phyloP scores from a whole-genome alignment of 1,139 yeast genomes.

The Candida tropicalis region DNA sequence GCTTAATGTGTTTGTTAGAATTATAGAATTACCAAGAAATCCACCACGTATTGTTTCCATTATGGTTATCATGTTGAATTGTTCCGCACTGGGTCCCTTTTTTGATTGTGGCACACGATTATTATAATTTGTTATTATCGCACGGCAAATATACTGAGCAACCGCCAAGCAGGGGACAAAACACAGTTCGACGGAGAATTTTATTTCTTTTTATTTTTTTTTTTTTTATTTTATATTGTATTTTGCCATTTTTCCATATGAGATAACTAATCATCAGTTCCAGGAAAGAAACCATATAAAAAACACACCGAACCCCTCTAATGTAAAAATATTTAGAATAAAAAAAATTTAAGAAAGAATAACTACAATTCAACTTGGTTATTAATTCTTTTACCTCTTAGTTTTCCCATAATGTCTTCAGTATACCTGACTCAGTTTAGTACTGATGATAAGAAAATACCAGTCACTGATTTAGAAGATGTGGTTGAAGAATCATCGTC shows the following conservation, averaged over 20 bases:
- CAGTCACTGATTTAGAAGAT: constrained; percentile 2
- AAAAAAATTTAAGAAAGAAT: not conserved
- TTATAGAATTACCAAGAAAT: too few species aligned
- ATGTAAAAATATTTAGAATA: not conserved
- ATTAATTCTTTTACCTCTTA: too few species aligned
- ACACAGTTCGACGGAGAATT: too few species aligned
- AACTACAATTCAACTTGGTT: too few species aligned
- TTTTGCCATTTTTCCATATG: too few species aligned
- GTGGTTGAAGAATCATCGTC: constrained; percentile 4
- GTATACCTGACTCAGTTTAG: not conserved
- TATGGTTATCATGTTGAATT: too few species aligned
- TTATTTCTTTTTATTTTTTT: not conserved
- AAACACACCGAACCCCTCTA: not conserved
- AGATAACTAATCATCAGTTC: too few species aligned
- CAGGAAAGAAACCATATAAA: not conserved
- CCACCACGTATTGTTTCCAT: too few species aligned
- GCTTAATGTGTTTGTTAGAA: too few species aligned
- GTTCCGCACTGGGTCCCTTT: too few species aligned
- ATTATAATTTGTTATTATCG: not conserved
- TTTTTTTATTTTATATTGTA: not conserved
- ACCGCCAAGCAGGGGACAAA: not conserved
- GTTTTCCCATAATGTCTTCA: not conserved
- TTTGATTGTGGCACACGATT: too few species aligned
- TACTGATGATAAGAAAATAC: not conserved
- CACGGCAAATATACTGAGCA: constrained; percentile 1